These are phyloP conservation scores for Filobasidium wieringae DNA, from an alignment of 768 basidiomycete species.

Conservation along the genomic window DNA sequence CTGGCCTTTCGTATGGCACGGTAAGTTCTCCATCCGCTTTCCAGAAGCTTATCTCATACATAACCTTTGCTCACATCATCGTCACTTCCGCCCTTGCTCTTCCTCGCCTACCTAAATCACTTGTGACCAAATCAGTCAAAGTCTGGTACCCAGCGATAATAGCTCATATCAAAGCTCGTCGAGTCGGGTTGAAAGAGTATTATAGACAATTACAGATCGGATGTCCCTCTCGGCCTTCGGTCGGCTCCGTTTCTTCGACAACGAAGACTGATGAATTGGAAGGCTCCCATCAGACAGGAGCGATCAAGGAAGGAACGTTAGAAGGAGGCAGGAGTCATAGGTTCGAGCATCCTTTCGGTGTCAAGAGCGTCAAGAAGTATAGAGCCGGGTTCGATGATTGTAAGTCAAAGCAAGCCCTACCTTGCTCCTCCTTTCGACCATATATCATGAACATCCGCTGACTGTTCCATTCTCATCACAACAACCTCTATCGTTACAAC, in stretches of 20 bases:
- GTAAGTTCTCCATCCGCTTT: background rate
- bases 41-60: too few relatives aligned
- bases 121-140: background rate
- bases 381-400: slow-evolving; percentile 12
- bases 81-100: background rate
- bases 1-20: slow-evolving; percentile 16
- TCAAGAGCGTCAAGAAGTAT: background rate
- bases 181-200: background rate
- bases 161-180: slow-evolving; percentile 3
- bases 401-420: background rate
- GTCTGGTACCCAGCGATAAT: slow-evolving; percentile 14
- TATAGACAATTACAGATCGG: slow-evolving; percentile 2
- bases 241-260: background rate
- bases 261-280: background rate
- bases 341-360: slow-evolving; percentile 7
- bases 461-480: background rate
- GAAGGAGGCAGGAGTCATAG: background rate
- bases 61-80: background rate
- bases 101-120: background rate
- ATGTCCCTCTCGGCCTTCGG: background rate
- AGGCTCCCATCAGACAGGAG: background rate
- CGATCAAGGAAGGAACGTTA: background rate
- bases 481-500: too few relatives aligned
- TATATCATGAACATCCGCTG: too few relatives aligned
- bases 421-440: background rate